A percentile compares a stretch with the other conserved stretches of the same genome.
Conservation (phyloP, 345 rosid species). For the Raphanus sativus region DNA sequence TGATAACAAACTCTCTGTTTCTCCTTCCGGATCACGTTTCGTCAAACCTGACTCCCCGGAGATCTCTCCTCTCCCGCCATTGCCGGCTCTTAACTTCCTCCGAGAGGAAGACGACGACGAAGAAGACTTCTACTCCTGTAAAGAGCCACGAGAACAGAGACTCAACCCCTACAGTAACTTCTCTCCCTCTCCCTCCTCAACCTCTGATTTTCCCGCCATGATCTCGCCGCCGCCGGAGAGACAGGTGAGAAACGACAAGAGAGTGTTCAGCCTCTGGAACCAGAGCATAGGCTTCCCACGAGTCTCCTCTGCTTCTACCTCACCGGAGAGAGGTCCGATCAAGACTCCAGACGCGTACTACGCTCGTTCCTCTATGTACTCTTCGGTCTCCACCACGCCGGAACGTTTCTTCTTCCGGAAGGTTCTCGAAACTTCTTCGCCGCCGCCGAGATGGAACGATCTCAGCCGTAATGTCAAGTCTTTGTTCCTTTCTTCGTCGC, state of each 20-base stretch:
- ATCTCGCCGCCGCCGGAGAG: conserved; percentile 37
- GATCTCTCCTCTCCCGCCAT: conserved; percentile 90
- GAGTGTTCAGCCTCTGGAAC: conserved; percentile 37
- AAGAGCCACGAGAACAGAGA: conserved; percentile 34
- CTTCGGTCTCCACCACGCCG: conserved; percentile 45
- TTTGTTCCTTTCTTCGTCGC: conserved; percentile 28
- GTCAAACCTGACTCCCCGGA: conserved; percentile 82
- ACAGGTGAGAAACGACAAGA: conserved; percentile 23
- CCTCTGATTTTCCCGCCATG: conserved; percentile 61
- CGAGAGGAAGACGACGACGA: conserved; percentile 44
- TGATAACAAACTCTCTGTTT: conserved; percentile 45
- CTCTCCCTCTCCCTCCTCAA: conserved; percentile 55
- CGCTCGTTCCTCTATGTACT: conserved; percentile 41
- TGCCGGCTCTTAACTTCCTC: conserved; percentile 50
- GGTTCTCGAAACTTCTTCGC: conserved; percentile 29
- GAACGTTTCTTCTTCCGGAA: conserved; percentile 38
- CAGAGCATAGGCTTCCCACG: conserved; percentile 32
- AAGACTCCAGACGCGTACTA: conserved; percentile 35
- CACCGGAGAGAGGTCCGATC: conserved; percentile 51
- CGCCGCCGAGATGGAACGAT: conserved; percentile 37
- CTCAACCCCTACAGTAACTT: conserved; percentile 51
- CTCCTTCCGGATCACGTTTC: conserved; percentile 34
- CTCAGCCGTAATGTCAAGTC: conserved; percentile 41
- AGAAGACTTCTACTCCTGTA: conserved; percentile 90
- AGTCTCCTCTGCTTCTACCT: conserved; percentile 50